Conservation (phyloP, 2,329 filamentous ascomycete genomes). For the Fusarium subtropicale region DNA sequence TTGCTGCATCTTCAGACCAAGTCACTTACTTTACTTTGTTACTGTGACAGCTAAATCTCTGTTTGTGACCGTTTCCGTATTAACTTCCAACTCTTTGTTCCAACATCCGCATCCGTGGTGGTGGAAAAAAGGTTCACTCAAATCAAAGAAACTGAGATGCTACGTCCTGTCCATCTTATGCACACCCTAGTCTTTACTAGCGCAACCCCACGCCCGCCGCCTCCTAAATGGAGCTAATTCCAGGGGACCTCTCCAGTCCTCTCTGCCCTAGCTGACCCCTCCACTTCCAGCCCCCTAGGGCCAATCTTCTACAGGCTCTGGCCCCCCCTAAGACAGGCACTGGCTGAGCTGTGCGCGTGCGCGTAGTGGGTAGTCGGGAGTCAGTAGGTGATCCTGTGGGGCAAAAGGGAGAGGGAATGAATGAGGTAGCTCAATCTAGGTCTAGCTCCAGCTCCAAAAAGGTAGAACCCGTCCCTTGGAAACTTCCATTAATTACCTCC, state of each 20-base stretch:
- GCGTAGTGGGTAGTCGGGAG: background rate
- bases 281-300: constrained; percentile 1
- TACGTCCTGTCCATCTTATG: constrained; percentile 9
- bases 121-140: constrained; percentile 18
- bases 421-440: background rate
- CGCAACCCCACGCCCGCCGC: constrained; percentile 3
- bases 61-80: constrained; percentile 2
- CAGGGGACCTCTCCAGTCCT: constrained; percentile 22
- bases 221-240: constrained; percentile 26
- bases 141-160: constrained; percentile 5
- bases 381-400: constrained; percentile 21
- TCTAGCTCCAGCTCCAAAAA: constrained; percentile 18
- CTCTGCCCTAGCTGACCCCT: constrained; percentile 28
- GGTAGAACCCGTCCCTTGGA: constrained; percentile 33
- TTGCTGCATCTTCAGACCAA: constrained; percentile 22
- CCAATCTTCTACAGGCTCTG: background rate
- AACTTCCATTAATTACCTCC: constrained; percentile 36
- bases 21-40: background rate
- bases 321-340: constrained; percentile 13
- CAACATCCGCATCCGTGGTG: constrained; percentile 10
- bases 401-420: constrained; percentile 22
- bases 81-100: constrained; percentile 3
- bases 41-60: background rate
- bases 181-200: constrained; percentile 12
- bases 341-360: constrained; percentile 26